Conservation (phyloP, 495 filamentous ascomycete species). For the Neurospora hispaniola region DNA sequence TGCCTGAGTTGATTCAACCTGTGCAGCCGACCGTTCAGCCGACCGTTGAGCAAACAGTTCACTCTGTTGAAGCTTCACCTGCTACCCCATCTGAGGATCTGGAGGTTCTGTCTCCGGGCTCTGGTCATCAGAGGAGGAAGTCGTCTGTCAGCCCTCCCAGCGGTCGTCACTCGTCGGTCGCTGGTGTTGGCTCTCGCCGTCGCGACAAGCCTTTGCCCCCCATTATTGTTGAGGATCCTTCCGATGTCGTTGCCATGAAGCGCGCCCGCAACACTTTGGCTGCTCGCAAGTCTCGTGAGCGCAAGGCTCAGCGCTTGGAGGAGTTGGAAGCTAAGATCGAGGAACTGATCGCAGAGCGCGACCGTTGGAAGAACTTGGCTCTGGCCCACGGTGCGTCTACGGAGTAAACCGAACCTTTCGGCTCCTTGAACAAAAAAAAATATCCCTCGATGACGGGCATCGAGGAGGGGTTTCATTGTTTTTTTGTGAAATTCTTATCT, state of each 20-base stretch:
- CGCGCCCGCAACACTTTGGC: slow-evolving; percentile 92
- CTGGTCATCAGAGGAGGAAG: slow-evolving; percentile 29
- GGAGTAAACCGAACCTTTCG: slow-evolving; percentile 24
- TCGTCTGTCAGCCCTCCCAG: slow-evolving; percentile 35
- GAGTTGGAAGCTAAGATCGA: slow-evolving; percentile 46
- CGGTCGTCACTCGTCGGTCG: slow-evolving; percentile 53
- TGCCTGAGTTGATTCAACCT: neutral
- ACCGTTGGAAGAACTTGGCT: slow-evolving; percentile 50
- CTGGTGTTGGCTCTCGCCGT: slow-evolving; percentile 60
- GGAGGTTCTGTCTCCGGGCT: slow-evolving; percentile 22
- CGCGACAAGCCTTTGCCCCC: slow-evolving; percentile 72
- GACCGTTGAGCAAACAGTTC: slow-evolving; percentile 2
- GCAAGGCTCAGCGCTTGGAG: slow-evolving; percentile 61
- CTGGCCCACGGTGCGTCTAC: slow-evolving; percentile 25
- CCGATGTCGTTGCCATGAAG: slow-evolving; percentile 67
- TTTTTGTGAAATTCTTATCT: slow-evolving; percentile 10
- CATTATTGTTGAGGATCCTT: slow-evolving; percentile 64
- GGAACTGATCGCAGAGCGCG: slow-evolving; percentile 39
- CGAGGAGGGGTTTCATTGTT: slow-evolving; percentile 21
- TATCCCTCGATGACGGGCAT: slow-evolving; percentile 19
- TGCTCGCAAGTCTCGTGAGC: slow-evolving; percentile 84
- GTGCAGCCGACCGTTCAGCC: slow-evolving; percentile 1
- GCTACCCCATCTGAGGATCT: slow-evolving; percentile 31
- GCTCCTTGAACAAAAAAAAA: slow-evolving; percentile 20
- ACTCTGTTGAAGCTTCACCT: slow-evolving; percentile 32